Base-by-base conservation (phyloP, 768 basidiomycete species). In the Dacryopinax spathularia region DNA sequence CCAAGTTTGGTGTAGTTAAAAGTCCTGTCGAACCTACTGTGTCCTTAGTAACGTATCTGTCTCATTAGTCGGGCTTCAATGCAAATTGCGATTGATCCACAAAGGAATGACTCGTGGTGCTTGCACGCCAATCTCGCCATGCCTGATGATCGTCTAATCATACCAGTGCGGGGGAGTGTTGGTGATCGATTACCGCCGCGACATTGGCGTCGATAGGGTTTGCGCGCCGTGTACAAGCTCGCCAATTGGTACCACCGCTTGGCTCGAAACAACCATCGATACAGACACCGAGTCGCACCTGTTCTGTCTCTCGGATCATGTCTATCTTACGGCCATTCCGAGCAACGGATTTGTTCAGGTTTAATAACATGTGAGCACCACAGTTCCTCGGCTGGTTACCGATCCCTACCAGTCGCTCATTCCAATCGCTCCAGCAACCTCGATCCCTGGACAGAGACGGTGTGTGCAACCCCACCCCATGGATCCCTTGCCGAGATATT, bases 391-490 rank as follows among this genome's bases (percentile, higher is more conserved):
- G 27, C 20, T 36, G 37, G 18, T 31, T 29, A 13, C 12, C 15
- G 6, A 16, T 25, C 31, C 31, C 48, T 41, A 29, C 22, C 27
- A 59, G 7, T 37, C 18, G 20, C 31, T 33, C 22, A 18, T 37
- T 5, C 61, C n/a, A n/a, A n/a, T n/a, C 60, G 63, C 27, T 34
- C 33, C 37, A 92, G 91, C 65, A 98, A 99, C 75, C 76, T 95
- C 70, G 95, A 98, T 73, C 78, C 93, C 44, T 97, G 91, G 91
- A 97, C 96, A 44, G 95, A 98, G 76, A 98, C 96, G 22, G 94
- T 92, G 69, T 70, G 85, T 76, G 13, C 6, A 22, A 29, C 22
- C n/a, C 18, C 2, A 61, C 59, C 39, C n/a, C 12, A 34, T 64
- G 43, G 27, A 6, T n/a, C 35, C 7, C 29, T 13, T 41, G 34